Evolutionary conservation across 805 yeast species (phyloP).

Genomic region (Candida ovalis): DNA sequence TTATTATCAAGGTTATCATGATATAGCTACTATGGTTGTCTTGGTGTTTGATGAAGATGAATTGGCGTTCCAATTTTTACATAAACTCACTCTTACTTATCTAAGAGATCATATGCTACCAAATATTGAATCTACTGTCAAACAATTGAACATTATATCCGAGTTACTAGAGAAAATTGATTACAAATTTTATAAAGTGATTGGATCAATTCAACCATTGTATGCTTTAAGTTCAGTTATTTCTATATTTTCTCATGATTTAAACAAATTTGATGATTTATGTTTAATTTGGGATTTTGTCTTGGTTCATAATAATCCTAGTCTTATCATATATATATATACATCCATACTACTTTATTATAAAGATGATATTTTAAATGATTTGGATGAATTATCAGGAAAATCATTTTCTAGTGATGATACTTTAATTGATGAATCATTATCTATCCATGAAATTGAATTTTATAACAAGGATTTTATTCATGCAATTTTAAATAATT

Average conservation of each 20-base stretch:
- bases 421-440: conserved; percentile 17
- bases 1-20: conserved; percentile 94
- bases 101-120: conserved; percentile 85
- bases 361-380: conserved; percentile 40
- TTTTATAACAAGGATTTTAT: conserved; percentile 24
- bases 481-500: conserved; percentile 26
- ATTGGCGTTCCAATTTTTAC: conserved; percentile 43
- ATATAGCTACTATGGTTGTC: conserved; percentile 66
- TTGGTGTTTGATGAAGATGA: conserved; percentile 42
- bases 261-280: conserved; percentile 44
- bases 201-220: conserved; percentile 46
- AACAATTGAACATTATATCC: conserved; percentile 65
- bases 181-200: conserved; percentile 35
- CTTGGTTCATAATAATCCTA: conserved; percentile 52
- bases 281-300: conserved; percentile 67
- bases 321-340: conserved; percentile 57
- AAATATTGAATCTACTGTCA: conserved; percentile 59
- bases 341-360: conserved; percentile 46
- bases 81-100: conserved; percentile 52
- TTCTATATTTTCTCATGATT: conserved; percentile 76
- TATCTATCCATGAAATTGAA: conserved; percentile 6
- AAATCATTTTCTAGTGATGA: conserved; percentile 26
- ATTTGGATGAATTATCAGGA: conserved; percentile 29
- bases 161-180: conserved; percentile 52
- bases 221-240: conserved; percentile 75